Percentiles rank a stretch among this genome's conserved stretches.
Evolutionary conservation across 371 early-diverging fungal genomes (phyloP).

Genomic region (Mucor irregularis): DNA sequence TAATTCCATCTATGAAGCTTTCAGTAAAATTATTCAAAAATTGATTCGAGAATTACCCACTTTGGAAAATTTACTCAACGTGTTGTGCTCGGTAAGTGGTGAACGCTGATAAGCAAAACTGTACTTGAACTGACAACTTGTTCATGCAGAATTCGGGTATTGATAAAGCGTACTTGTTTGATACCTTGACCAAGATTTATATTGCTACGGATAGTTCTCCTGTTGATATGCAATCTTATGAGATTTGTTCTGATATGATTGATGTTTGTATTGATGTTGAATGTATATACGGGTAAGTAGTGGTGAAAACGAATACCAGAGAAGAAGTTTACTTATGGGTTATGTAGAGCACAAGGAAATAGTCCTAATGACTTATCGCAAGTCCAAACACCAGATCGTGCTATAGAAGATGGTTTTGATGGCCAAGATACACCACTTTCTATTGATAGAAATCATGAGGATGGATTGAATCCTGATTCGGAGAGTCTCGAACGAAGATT

Average conservation of each 20-base stretch:
- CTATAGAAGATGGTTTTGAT: background rate
- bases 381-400: constrained; percentile 12
- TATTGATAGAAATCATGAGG: constrained; percentile 5
- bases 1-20: constrained; percentile 94
- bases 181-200: constrained; percentile 86
- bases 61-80: constrained; percentile 90
- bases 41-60: constrained; percentile 86
- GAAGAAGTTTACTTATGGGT: background rate
- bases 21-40: constrained; percentile 92
- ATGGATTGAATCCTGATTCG: constrained; percentile 1
- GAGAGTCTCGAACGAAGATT: constrained; percentile 12
- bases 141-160: constrained; percentile 82
- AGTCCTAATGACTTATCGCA: constrained; percentile 33
- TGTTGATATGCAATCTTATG: constrained; percentile 90
- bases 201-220: constrained; percentile 95
- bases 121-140: background rate
- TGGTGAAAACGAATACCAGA: background rate
- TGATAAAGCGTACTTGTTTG: constrained; percentile 95
- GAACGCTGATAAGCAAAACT: background rate
- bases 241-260: constrained; percentile 94
- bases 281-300: constrained; percentile 71
- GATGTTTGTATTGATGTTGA: constrained; percentile 90
- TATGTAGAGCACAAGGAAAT: constrained; percentile 29
- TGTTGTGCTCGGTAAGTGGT: constrained; percentile 79
- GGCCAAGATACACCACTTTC: constrained; percentile 20